Conservation (phyloP, 2,329 filamentous ascomycete genomes). For the Penicillium rolfsii region DNA sequence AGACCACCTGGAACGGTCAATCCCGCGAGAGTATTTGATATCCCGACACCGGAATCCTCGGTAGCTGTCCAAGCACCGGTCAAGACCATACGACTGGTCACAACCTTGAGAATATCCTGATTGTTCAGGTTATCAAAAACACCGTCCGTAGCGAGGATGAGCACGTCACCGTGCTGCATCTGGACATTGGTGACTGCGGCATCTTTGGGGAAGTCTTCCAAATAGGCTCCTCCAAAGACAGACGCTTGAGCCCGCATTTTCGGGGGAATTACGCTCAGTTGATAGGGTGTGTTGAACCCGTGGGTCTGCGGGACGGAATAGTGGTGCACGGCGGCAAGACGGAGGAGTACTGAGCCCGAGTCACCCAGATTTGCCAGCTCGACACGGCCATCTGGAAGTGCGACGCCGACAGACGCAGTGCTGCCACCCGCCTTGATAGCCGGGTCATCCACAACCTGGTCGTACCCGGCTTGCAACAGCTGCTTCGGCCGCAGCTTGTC, state of each 20-base stretch:
- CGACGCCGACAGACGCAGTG: conserved; percentile 86
- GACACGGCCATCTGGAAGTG: conserved; percentile 70
- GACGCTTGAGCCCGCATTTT: conserved; percentile 77
- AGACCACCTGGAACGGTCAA: conserved; percentile 56
- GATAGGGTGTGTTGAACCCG: conserved; percentile 96
- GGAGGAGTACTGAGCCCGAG: conserved; percentile 86
- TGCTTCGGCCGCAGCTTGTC: conserved; percentile 60
- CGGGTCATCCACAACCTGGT: conserved; percentile 74
- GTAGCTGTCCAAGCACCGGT: conserved; percentile 73
- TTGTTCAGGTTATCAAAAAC: conserved; percentile 95
- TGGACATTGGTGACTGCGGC: conserved; percentile 76
- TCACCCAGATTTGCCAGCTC: conserved; percentile 95
- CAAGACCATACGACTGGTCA: conserved; percentile 74
- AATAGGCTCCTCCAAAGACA: conserved; percentile 78
- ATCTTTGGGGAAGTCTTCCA: conserved; percentile 82
- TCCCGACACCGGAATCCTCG: conserved; percentile 61
- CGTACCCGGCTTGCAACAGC: conserved; percentile 82
- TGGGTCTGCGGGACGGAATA: conserved; percentile 88
- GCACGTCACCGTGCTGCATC: conserved; percentile 85
- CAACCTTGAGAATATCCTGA: conserved; percentile 81
- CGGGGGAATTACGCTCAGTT: conserved; percentile 84
- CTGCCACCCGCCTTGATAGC: conserved; percentile 81
- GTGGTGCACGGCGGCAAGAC: conserved; percentile 81
- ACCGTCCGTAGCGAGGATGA: conserved; percentile 93
- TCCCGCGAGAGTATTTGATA: conserved; percentile 62